A percentile compares a stretch with the other conserved stretches of the same genome.
phyloP scores from a whole-genome alignment of 306 rosid species.

The Quercus cerris region DNA sequence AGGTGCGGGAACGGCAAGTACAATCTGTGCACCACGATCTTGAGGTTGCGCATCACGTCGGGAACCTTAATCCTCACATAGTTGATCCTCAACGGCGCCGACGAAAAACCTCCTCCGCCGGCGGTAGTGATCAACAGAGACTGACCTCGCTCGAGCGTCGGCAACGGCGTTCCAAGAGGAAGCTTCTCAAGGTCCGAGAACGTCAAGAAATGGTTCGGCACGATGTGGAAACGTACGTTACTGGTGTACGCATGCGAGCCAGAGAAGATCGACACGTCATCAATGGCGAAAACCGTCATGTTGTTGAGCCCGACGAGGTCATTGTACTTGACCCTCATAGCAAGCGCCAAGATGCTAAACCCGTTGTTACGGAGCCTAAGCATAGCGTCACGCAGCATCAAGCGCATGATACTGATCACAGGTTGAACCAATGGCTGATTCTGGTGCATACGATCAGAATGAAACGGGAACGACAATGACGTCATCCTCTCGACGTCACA shows the following conservation, averaged over 20 bases:
- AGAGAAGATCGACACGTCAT: conserved; percentile 62
- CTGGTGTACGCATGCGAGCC: conserved; percentile 62
- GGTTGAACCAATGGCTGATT: conserved; percentile 22
- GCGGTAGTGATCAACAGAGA: conserved; percentile 51
- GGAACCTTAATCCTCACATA: conserved; percentile 57
- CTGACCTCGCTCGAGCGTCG: conserved; percentile 51
- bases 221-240: conserved; percentile 60
- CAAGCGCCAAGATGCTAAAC: conserved; percentile 58
- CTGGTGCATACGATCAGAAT: conserved; percentile 40
- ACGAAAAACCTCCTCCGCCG: conserved; percentile 34
- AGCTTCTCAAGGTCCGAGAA: conserved; percentile 58
- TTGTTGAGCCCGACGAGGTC: conserved; percentile 53
- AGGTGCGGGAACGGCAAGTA: conserved; percentile 72
- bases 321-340: conserved; percentile 55
- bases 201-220: conserved; percentile 54
- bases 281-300: conserved; percentile 67
- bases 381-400: conserved; percentile 65
- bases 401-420: conserved; percentile 41
- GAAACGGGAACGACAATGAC: conserved; percentile 51
- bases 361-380: conserved; percentile 70
- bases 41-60: conserved; percentile 54
- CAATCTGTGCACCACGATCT: conserved; percentile 54
- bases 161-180: conserved; percentile 56
- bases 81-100: conserved; percentile 60
- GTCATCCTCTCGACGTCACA: conserved; percentile 61